A percentile compares a stretch with the other conserved stretches of the same genome.
These are phyloP conservation scores for Sordariomycetes sp. DNA, from an alignment of 2,329 filamentous ascomycete genomes.

Conservation along the genomic window DNA sequence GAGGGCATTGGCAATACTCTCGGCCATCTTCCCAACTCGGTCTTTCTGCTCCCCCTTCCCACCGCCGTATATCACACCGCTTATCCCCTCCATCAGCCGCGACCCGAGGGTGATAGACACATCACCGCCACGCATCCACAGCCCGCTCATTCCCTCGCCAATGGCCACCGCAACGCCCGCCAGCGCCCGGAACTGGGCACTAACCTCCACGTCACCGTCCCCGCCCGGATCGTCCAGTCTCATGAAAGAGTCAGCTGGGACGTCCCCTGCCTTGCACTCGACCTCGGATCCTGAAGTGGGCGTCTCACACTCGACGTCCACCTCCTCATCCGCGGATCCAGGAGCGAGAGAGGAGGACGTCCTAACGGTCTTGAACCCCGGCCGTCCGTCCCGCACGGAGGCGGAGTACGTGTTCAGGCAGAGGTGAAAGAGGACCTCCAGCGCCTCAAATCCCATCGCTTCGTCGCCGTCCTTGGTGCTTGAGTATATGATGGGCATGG, in stretches of 20 bases:
- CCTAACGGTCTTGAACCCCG: background rate
- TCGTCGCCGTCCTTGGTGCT: slow-evolving; percentile 7
- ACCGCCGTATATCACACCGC: background rate
- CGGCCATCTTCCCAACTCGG: slow-evolving; percentile 9
- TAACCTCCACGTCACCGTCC: background rate
- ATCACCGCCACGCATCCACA: slow-evolving; percentile 1
- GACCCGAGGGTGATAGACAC: background rate
- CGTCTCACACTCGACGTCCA: slow-evolving; percentile 1
- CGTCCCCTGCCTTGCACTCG: slow-evolving; percentile 1
- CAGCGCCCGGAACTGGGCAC: slow-evolving; percentile 3
- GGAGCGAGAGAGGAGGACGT: background rate
- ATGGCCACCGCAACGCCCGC: slow-evolving; percentile 7
- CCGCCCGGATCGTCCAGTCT: background rate
- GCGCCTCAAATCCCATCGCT: slow-evolving; percentile 10
- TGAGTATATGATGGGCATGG: slow-evolving; percentile 15
- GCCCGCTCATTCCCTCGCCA: slow-evolving; percentile 5
- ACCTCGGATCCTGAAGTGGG: background rate
- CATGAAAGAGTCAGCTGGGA: slow-evolving; percentile 5
- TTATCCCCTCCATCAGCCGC: slow-evolving; percentile 1
- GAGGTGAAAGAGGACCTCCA: slow-evolving; percentile 15
- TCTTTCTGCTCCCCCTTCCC: slow-evolving; percentile 6
- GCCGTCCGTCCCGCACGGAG: background rate
- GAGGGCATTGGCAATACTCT: slow-evolving; percentile 12
- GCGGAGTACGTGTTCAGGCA: slow-evolving; percentile 14
- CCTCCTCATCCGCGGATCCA: background rate